These are phyloP conservation scores for Halocafeteria seosinensis DNA, from an alignment of 108 stramenopile genomes.

Conservation along the genomic window DNA sequence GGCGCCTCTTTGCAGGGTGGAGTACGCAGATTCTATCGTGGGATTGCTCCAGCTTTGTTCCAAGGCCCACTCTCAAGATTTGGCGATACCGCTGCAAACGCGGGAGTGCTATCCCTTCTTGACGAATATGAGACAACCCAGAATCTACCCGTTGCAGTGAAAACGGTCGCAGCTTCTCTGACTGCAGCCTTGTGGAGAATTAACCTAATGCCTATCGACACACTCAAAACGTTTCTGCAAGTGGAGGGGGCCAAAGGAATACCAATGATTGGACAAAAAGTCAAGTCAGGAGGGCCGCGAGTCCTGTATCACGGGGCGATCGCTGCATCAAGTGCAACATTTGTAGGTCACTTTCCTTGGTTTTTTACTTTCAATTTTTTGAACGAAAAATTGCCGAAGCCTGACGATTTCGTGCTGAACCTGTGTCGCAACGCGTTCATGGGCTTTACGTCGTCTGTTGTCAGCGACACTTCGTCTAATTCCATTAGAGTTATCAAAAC, in stretches of 20 bases:
- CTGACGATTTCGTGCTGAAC: constrained; percentile 38
- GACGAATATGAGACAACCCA: constrained; percentile 36
- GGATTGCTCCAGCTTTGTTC: constrained; percentile 67
- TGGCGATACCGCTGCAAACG: constrained; percentile 94
- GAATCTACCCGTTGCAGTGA: constrained; percentile 59
- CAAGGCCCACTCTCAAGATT: constrained; percentile 80
- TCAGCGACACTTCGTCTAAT: constrained; percentile 84
- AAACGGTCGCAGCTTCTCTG: constrained; percentile 58
- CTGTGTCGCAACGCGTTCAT: constrained; percentile 73
- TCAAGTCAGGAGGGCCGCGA: constrained; percentile 56
- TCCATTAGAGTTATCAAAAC: constrained; percentile 92
- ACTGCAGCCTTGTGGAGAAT: constrained; percentile 79
- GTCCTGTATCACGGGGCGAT: constrained; percentile 78
- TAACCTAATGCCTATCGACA: constrained; percentile 78
- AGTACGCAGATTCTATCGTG: constrained; percentile 81
- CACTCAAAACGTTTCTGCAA: constrained; percentile 78
- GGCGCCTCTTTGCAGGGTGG: constrained; percentile 92
- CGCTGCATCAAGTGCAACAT: constrained; percentile 77
- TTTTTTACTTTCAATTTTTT: constrained; percentile 86
- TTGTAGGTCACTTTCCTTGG: constrained; percentile 90
- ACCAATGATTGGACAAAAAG: constrained; percentile 57
- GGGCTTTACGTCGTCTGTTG: constrained; percentile 74
- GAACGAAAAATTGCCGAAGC: constrained; percentile 72
- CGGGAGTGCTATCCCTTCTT: constrained; percentile 63
- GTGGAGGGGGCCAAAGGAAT: constrained; percentile 79